A percentile compares a stretch with the other conserved stretches of the same genome.
These are phyloP conservation scores for Populus euphratica DNA, from an alignment of 345 rosid species.

Conservation along the genomic window DNA sequence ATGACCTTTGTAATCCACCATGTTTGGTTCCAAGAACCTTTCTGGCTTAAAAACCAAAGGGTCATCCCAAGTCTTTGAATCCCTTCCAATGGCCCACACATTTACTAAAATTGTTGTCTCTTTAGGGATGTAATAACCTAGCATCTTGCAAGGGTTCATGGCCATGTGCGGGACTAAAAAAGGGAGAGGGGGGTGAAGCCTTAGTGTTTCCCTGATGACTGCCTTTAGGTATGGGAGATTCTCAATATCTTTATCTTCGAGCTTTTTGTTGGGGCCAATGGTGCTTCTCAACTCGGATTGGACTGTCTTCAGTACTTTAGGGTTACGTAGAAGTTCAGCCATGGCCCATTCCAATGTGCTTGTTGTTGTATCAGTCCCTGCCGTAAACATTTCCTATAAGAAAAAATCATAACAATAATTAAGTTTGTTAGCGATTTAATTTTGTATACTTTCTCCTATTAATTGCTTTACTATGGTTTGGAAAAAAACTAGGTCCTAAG, in stretches of 20 bases:
- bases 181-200: slow-evolving; percentile 81
- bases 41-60: slow-evolving; percentile 56
- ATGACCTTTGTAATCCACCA: slow-evolving; percentile 55
- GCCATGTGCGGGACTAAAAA: slow-evolving; percentile 83
- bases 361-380: slow-evolving; percentile 85
- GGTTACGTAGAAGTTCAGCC: slow-evolving; percentile 68
- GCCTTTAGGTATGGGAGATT: slow-evolving; percentile 65
- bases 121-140: slow-evolving; percentile 54
- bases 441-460: not conserved
- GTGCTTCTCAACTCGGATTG: slow-evolving; percentile 53
- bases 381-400: slow-evolving; percentile 67
- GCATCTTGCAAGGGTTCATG: slow-evolving; percentile 52
- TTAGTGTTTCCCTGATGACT: slow-evolving; percentile 64
- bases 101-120: slow-evolving; percentile 74
- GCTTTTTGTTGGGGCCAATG: slow-evolving; percentile 30
- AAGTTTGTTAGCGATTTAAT: not conserved
- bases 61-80: slow-evolving; percentile 53
- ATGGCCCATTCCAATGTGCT: slow-evolving; percentile 91
- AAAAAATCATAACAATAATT: not conserved
- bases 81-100: slow-evolving; percentile 60
- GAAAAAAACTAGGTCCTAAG: no score
- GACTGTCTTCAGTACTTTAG: slow-evolving; percentile 35
- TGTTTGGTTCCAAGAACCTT: slow-evolving; percentile 46
- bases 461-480: not conserved
- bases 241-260: slow-evolving; percentile 52